Evolutionary conservation across 2,329 filamentous ascomycete species (phyloP).

Genomic region (Trichophyton rubrum): DNA sequence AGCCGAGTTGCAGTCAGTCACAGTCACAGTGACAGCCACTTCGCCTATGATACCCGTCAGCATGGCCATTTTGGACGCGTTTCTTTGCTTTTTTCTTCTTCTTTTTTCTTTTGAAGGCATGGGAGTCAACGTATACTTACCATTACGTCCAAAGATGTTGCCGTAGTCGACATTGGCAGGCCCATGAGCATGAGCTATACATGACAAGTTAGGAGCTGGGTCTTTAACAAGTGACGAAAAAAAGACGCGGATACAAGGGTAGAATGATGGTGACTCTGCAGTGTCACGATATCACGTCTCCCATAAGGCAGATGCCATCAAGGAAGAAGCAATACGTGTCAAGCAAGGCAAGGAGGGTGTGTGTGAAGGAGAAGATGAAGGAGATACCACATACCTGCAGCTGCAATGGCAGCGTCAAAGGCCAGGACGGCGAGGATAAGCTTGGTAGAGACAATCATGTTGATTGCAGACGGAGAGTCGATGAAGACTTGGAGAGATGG

Average conservation of each 20-base stretch:
- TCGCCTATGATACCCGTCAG: conserved; percentile 6
- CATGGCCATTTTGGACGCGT: background rate
- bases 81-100: no score
- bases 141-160: conserved; percentile 4
- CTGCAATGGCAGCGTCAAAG: conserved; percentile 12
- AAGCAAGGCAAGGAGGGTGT: background rate
- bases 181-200: background rate
- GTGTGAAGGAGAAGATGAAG: background rate
- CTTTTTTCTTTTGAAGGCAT: background rate
- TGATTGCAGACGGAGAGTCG: background rate
- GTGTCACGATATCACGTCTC: background rate
- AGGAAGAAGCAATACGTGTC: background rate
- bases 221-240: background rate
- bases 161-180: conserved; percentile 1
- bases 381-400: conserved; percentile 15
- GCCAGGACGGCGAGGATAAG: conserved; percentile 17
- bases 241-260: background rate
- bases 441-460: conserved; percentile 12
- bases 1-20: conserved; percentile 12
- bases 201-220: background rate
- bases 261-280: background rate
- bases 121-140: conserved; percentile 5
- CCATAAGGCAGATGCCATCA: background rate
- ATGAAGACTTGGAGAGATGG: background rate
- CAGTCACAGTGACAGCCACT: conserved; percentile 17